Percentiles rank a stretch among this genome's conserved stretches.
Conservation (phyloP, 148 eudicot genomes). For the Beta vulgaris region DNA sequence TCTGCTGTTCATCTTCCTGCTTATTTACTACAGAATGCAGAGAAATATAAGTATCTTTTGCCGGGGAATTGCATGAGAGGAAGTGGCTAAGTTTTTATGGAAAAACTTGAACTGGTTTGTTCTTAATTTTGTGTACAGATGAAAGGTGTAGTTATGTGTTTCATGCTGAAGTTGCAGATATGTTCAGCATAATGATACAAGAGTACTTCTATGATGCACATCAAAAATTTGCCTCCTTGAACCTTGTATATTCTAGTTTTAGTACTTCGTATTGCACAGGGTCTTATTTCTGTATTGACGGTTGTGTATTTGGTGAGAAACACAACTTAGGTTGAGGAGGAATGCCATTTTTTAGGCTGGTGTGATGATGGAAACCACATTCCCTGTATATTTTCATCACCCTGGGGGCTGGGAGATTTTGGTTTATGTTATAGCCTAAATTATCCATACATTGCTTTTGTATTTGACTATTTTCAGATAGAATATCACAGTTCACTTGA, state of each 20-base stretch:
- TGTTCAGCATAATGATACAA: neutral
- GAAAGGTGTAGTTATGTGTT: neutral
- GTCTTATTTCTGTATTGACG: neutral
- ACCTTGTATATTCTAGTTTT: neutral
- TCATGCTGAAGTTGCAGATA: neutral
- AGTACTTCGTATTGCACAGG: neutral
- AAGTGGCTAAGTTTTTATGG: constrained; percentile 12
- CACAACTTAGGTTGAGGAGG: neutral
- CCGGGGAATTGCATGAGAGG: constrained; percentile 29
- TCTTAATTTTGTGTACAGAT: constrained; percentile 9
- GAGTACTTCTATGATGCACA: neutral
- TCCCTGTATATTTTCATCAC: neutral
- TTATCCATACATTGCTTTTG: neutral
- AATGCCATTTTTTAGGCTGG: neutral
- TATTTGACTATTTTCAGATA: too few relatives aligned
- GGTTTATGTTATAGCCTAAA: neutral
- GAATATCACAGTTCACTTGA: too few relatives aligned
- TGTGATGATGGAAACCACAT: neutral
- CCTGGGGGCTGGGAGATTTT: neutral
- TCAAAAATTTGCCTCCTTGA: neutral
- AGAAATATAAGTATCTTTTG: constrained; percentile 28
- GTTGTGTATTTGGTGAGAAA: neutral
- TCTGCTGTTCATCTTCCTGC: constrained; percentile 33
- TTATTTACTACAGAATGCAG: constrained; percentile 16
- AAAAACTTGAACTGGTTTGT: neutral